A percentile compares a stretch with the other conserved stretches of the same genome.
Evolutionary conservation across 305 asterid species (phyloP).

Genomic region (Caryopteris hybrid): DNA sequence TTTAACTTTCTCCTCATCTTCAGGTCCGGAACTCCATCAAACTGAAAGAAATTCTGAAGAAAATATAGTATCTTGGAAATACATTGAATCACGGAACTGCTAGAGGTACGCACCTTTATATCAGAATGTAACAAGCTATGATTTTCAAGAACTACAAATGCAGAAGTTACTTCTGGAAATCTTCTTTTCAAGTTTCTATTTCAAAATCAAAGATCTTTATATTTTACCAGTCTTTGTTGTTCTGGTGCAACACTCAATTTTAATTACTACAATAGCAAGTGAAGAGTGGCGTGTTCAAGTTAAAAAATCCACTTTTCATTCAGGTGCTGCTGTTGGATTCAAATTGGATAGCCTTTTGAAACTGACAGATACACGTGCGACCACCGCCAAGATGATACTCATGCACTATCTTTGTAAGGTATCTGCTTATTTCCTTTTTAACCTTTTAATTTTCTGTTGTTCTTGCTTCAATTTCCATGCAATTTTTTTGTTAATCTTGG

Average conservation of each 20-base stretch:
- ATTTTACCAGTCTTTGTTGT: too few relatives aligned
- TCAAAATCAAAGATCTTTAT: too few relatives aligned
- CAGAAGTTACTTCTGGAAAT: conserved; percentile 1
- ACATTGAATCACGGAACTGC: conserved; percentile 96
- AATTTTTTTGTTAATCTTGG: too few relatives aligned
- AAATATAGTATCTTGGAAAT: conserved; percentile 77
- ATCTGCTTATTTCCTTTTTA: conserved; percentile 23
- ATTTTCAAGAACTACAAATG: conserved; percentile 4
- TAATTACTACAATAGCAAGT: too few relatives aligned
- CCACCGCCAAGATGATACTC: conserved; percentile 84
- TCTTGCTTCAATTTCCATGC: background rate
- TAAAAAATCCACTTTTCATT: background rate
- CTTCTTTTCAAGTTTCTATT: too few relatives aligned
- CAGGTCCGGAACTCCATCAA: conserved; percentile 79
- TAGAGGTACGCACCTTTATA: conserved; percentile 54
- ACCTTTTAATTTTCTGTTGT: background rate
- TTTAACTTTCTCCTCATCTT: conserved; percentile 18
- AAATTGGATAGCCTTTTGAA: conserved; percentile 95
- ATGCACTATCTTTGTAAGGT: conserved; percentile 99
- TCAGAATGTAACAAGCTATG: conserved; percentile 3
- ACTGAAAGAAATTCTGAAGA: conserved; percentile 78
- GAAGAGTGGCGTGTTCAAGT: too few relatives aligned
- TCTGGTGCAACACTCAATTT: too few relatives aligned
- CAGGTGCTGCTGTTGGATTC: conserved; percentile 93
- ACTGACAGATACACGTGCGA: conserved; percentile 90